phyloP scores from a whole-genome alignment of 148 eudicot species.

The Polygonum aviculare region DNA sequence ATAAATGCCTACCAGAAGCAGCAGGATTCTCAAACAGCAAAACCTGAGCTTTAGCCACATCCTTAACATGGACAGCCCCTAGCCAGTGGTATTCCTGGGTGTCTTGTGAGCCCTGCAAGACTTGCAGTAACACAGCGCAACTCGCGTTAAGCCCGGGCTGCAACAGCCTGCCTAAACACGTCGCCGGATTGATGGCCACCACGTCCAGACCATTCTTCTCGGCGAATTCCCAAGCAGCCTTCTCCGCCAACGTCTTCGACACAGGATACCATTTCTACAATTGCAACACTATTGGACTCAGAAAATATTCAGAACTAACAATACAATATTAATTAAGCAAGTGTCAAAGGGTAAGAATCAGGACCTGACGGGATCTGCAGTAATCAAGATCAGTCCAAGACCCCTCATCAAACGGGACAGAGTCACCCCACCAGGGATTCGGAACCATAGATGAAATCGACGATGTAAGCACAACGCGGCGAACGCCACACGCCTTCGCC shows the following conservation, averaged over 20 bases:
- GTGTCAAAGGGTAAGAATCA: neutral
- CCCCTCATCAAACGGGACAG: conserved; percentile 26
- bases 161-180: conserved; percentile 72
- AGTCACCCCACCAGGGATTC: conserved; percentile 48
- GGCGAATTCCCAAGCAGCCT: conserved; percentile 76
- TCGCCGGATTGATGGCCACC: conserved; percentile 69
- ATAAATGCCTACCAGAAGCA: conserved; percentile 83
- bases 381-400: conserved; percentile 85
- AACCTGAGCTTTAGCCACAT: conserved; percentile 78
- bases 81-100: conserved; percentile 85
- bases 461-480: conserved; percentile 69
- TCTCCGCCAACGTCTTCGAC: conserved; percentile 82
- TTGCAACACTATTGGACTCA: neutral
- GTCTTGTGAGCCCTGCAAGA: conserved; percentile 73
- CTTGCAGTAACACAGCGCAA: conserved; percentile 66
- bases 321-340: neutral
- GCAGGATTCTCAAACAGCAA: conserved; percentile 53
- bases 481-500: conserved; percentile 37
- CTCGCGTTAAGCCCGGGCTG: conserved; percentile 83
- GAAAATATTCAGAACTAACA: neutral
- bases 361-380: conserved; percentile 61
- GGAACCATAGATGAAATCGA: conserved; percentile 82
- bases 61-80: conserved; percentile 85
- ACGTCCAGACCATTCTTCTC: conserved; percentile 50
- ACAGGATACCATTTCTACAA: conserved; percentile 89